These are phyloP conservation scores for Candida ficus DNA, from an alignment of 805 yeast genomes.

Conservation along the genomic window DNA sequence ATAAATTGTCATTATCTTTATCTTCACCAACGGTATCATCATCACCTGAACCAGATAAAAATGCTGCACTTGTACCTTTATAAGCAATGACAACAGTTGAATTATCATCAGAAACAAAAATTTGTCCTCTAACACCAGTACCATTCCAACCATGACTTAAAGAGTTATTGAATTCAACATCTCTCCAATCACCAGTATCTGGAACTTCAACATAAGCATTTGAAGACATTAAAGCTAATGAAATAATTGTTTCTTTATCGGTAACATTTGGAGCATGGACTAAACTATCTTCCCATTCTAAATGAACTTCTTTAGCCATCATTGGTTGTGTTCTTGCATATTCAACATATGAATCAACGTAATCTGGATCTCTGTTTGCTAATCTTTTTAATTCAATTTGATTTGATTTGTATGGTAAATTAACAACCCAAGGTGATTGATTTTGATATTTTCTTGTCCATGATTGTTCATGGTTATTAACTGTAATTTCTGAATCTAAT, in stretches of 20 bases:
- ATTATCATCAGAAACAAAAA: conserved; percentile 62
- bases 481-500: conserved; percentile 4
- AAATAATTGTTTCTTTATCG: conserved; percentile 67
- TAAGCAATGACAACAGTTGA: conserved; percentile 67
- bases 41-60: conserved; percentile 67
- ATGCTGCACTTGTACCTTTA: conserved; percentile 90
- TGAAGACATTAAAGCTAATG: conserved; percentile 80
- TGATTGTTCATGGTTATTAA: conserved; percentile 10
- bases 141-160: conserved; percentile 80
- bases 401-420: conserved; percentile 26
- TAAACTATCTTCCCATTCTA: conserved; percentile 64
- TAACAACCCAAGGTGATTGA: conserved; percentile 37
- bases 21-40: conserved; percentile 84
- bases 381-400: conserved; percentile 32
- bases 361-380: conserved; percentile 48
- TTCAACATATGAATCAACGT: conserved; percentile 59
- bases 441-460: conserved; percentile 19
- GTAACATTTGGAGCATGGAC: conserved; percentile 66
- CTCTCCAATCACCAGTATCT: conserved; percentile 79
- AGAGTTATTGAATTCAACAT: conserved; percentile 59
- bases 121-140: conserved; percentile 85
- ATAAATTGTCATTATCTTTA: conserved; percentile 77
- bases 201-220: conserved; percentile 87
- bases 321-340: conserved; percentile 39
- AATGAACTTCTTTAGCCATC: conserved; percentile 31